These are phyloP conservation scores for Yamadazyma epiphylla DNA, from an alignment of 1,139 yeast species.

Conservation along the genomic window DNA sequence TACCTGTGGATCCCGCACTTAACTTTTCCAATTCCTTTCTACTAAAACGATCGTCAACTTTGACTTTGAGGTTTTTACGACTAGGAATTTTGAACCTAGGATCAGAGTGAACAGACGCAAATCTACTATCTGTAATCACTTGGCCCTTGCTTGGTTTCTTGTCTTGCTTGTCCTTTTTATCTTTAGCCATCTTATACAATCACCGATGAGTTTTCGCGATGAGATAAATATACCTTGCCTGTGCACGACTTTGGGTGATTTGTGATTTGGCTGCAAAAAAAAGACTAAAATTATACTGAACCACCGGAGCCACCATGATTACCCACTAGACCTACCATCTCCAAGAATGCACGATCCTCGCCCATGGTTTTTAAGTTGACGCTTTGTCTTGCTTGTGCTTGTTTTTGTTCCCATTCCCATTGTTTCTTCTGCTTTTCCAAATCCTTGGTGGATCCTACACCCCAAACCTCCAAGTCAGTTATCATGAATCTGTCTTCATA, in stretches of 20 bases:
- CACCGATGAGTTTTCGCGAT: neutral
- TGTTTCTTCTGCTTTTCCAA: conserved; percentile 68
- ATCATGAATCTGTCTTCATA: conserved; percentile 72
- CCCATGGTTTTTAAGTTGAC: conserved; percentile 63
- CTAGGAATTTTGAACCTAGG: conserved; percentile 83
- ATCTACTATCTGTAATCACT: conserved; percentile 66
- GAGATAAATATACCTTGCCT: too few species aligned
- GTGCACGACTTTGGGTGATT: neutral
- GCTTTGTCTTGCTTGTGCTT: conserved; percentile 72
- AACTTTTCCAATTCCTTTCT: conserved; percentile 64
- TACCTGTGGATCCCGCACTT: conserved; percentile 44
- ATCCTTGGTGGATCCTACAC: conserved; percentile 76
- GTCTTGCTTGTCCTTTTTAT: conserved; percentile 9
- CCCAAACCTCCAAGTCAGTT: conserved; percentile 86
- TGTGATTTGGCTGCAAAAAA: neutral
- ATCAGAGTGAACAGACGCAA: conserved; percentile 75
- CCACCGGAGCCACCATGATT: conserved; percentile 59
- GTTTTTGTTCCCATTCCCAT: conserved; percentile 92
- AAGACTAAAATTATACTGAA: conserved; percentile 13
- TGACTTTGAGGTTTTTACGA: conserved; percentile 65
- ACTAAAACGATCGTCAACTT: conserved; percentile 83
- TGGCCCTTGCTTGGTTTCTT: conserved; percentile 16
- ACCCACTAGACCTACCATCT: conserved; percentile 89
- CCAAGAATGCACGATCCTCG: conserved; percentile 83
- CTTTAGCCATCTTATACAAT: conserved; percentile 27